Conservation (phyloP, 2,329 filamentous ascomycete genomes). For the Magnaporthiopsis poae region DNA sequence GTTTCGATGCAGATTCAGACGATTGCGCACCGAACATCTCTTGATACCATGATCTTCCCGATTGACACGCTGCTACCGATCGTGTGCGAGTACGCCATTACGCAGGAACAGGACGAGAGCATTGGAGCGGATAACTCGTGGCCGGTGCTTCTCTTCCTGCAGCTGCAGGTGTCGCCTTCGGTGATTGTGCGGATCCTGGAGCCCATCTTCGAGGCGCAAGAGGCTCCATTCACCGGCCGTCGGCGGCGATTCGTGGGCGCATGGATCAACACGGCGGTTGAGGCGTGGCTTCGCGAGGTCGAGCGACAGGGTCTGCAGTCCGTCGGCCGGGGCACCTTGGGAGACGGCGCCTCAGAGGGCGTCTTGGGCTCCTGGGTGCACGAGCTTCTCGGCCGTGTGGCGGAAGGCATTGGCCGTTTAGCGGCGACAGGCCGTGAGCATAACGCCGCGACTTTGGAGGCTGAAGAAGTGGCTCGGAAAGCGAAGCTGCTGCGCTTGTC, state of each 20-base stretch:
- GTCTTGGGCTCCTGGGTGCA: constrained; percentile 9
- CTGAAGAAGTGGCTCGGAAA: constrained; percentile 15
- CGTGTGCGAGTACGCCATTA: constrained; percentile 52
- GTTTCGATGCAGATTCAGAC: constrained; percentile 55
- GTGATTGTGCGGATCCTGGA: constrained; percentile 48
- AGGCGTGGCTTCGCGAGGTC: constrained; percentile 39
- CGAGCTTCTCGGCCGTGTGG: constrained; percentile 6
- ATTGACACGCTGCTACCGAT: constrained; percentile 51
- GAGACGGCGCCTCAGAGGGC: constrained; percentile 24
- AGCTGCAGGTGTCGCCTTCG: constrained; percentile 46
- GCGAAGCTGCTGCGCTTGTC: constrained; percentile 15
- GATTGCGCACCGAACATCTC: constrained; percentile 54
- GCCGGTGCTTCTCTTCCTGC: constrained; percentile 47
- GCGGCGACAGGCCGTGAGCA: constrained; percentile 27
- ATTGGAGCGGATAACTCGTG: constrained; percentile 48
- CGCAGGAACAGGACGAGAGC: constrained; percentile 47
- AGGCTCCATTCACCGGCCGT: constrained; percentile 46
- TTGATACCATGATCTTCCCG: constrained; percentile 58
- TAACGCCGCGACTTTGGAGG: constrained; percentile 11
- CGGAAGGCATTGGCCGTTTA: constrained; percentile 4
- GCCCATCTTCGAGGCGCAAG: constrained; percentile 47
- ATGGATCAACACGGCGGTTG: constrained; percentile 41
- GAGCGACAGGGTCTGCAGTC: constrained; percentile 30
- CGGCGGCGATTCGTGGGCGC: constrained; percentile 42
- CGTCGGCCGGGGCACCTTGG: not conserved